phyloP scores from a whole-genome alignment of 2,329 filamentous ascomycete species.

The Dothistroma pini region DNA sequence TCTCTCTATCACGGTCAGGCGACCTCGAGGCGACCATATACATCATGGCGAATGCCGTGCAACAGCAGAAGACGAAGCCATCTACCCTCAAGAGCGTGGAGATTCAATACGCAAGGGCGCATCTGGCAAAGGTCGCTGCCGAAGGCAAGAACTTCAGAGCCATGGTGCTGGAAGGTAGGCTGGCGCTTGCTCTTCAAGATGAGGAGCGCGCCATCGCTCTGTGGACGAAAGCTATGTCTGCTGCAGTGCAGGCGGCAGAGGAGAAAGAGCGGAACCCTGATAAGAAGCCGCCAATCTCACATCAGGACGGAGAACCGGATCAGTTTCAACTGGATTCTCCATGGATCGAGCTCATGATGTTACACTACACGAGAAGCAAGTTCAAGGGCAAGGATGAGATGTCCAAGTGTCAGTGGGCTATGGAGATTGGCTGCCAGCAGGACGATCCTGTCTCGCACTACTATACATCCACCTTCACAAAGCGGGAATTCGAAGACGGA shows the following conservation, averaged over 20 bases:
- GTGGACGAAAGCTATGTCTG: slow-evolving; percentile 28
- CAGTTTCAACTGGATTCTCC: slow-evolving; percentile 28
- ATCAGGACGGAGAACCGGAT: slow-evolving; percentile 5
- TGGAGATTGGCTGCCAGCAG: slow-evolving; percentile 36
- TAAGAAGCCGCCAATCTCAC: neutral
- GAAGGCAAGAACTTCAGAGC: slow-evolving; percentile 24
- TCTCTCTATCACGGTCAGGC: slow-evolving; percentile 23
- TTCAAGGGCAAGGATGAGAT: slow-evolving; percentile 14
- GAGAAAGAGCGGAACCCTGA: neutral
- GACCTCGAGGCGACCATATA: slow-evolving; percentile 25
- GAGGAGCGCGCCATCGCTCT: slow-evolving; percentile 26
- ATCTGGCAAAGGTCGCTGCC: slow-evolving; percentile 24
- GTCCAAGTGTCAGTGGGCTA: slow-evolving; percentile 31
- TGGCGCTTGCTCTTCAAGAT: slow-evolving; percentile 24
- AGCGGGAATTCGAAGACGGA: slow-evolving; percentile 21
- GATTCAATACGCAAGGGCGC: slow-evolving; percentile 18
- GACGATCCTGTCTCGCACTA: slow-evolving; percentile 46
- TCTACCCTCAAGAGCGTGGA: slow-evolving; percentile 15
- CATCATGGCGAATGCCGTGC: slow-evolving; percentile 24
- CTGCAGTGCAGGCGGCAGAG: slow-evolving; percentile 18
- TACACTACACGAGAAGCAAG: slow-evolving; percentile 19
- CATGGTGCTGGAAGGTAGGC: slow-evolving; percentile 32
- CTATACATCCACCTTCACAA: slow-evolving; percentile 28
- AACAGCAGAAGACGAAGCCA: slow-evolving; percentile 15
- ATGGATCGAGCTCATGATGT: slow-evolving; percentile 32